Conservation (phyloP, 2,329 filamentous ascomycete species). For the Rutstroemia sp. region DNA sequence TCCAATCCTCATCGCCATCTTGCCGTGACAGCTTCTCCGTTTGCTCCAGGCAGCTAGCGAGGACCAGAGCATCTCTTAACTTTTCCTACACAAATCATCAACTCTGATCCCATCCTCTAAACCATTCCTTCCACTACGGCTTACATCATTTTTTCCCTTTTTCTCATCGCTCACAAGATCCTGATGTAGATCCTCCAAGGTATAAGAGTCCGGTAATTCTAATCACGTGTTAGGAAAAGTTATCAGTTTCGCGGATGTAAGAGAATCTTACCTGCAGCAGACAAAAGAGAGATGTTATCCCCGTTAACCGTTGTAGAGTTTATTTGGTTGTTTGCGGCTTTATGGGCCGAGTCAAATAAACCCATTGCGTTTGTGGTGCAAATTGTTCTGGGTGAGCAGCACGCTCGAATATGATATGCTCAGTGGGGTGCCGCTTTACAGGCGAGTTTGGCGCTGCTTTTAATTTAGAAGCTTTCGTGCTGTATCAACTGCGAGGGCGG, state of each 20-base stretch:
- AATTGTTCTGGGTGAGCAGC: no score
- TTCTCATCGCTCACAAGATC: constrained; percentile 3
- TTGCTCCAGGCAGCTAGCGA: constrained; percentile 19
- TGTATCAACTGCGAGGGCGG: no score
- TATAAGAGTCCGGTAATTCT: background rate
- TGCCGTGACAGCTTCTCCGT: constrained; percentile 8
- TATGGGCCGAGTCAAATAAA: constrained; percentile 1
- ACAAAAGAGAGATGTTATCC: background rate
- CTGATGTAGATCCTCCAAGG: constrained; percentile 8
- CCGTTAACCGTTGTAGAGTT: background rate
- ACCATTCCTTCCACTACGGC: background rate
- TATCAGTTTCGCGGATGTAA: background rate
- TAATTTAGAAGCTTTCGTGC: no score
- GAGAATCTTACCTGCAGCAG: background rate
- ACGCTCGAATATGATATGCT: no score
- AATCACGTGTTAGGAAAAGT: background rate
- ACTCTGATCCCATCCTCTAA: background rate
- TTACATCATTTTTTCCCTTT: constrained; percentile 5
- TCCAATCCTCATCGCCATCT: constrained; percentile 11
- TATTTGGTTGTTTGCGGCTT: background rate
- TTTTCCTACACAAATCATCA: constrained; percentile 12
- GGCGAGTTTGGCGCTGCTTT: no score
- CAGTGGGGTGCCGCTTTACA: no score
- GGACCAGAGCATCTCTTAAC: constrained; percentile 19
- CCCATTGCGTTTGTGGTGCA: no score